Conservation (phyloP, 257 asterid genomes). For the Ehretia macrophylla region DNA sequence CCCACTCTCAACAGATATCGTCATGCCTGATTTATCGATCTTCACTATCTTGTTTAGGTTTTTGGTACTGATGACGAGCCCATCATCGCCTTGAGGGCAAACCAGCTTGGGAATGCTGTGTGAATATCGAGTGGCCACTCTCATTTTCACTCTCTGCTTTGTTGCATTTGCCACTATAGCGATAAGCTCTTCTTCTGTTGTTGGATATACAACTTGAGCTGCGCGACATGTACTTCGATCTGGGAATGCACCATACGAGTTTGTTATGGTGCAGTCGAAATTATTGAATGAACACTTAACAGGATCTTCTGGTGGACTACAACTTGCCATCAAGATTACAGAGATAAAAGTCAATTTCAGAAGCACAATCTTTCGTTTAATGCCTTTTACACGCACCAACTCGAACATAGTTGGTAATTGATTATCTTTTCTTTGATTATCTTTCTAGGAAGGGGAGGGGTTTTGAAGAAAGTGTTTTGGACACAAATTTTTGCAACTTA, state of each 20-base stretch:
- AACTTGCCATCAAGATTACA: not conserved
- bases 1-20: slow-evolving; percentile 60
- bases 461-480: too few species aligned
- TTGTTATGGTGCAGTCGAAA: slow-evolving; percentile 12
- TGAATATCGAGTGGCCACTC: slow-evolving; percentile 45
- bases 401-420: not conserved
- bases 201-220: slow-evolving; percentile 5
- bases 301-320: slow-evolving; percentile 19
- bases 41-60: slow-evolving; percentile 24
- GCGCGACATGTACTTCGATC: slow-evolving; percentile 15
- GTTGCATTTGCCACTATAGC: slow-evolving; percentile 40
- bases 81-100: slow-evolving; percentile 41
- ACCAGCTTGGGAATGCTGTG: slow-evolving; percentile 65
- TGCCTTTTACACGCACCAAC: not conserved
- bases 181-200: slow-evolving; percentile 11
- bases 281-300: slow-evolving; percentile 5
- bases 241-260: slow-evolving; percentile 10
- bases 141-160: slow-evolving; percentile 27
- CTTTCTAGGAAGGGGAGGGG: too few species aligned
- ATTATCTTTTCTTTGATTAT: too few species aligned
- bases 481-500: too few species aligned
- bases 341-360: not conserved
- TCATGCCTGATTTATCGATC: slow-evolving; percentile 19
- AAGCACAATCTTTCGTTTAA: not conserved
- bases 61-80: slow-evolving; percentile 49